These are phyloP conservation scores for Exserohilum turcica DNA, from an alignment of 2,329 filamentous ascomycete species.

Conservation along the genomic window DNA sequence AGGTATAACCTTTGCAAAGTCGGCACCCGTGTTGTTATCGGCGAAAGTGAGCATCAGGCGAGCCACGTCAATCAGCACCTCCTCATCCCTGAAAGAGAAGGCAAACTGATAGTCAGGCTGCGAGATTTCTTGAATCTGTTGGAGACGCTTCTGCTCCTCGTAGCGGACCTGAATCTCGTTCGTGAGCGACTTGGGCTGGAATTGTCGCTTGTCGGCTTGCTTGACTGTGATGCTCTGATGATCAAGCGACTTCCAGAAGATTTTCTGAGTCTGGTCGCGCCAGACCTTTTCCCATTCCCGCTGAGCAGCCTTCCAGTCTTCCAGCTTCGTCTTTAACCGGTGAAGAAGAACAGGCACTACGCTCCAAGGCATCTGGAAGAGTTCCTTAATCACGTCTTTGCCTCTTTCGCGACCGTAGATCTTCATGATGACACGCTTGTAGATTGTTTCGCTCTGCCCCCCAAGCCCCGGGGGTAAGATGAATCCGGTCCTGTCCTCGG, in stretches of 20 bases:
- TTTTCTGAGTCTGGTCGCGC: constrained; percentile 91
- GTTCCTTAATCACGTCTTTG: constrained; percentile 80
- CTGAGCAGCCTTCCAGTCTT: constrained; percentile 96
- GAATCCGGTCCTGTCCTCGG: constrained; percentile 73
- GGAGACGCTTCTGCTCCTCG: constrained; percentile 82
- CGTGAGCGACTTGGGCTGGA: constrained; percentile 87
- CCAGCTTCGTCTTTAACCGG: constrained; percentile 91
- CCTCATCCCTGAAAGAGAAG: constrained; percentile 68
- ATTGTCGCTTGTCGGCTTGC: constrained; percentile 85
- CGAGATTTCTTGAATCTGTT: constrained; percentile 63
- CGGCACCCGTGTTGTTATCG: constrained; percentile 50
- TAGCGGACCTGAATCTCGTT: constrained; percentile 91
- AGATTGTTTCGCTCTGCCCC: constrained; percentile 93
- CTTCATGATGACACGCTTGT: constrained; percentile 96
- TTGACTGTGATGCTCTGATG: constrained; percentile 94
- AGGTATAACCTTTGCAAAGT: constrained; percentile 51
- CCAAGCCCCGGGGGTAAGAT: constrained; percentile 82
- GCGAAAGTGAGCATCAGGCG: constrained; percentile 53
- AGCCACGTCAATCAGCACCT: constrained; percentile 59
- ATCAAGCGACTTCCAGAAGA: constrained; percentile 95
- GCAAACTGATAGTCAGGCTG: constrained; percentile 73
- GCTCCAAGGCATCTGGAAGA: constrained; percentile 81
- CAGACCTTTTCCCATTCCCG: constrained; percentile 99
- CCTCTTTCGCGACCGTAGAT: constrained; percentile 88
- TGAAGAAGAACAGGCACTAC: constrained; percentile 89